A percentile compares a stretch with the other conserved stretches of the same genome.
Conservation (phyloP, 164 flowering plant species). For the Euptelea pleiosperma region DNA sequence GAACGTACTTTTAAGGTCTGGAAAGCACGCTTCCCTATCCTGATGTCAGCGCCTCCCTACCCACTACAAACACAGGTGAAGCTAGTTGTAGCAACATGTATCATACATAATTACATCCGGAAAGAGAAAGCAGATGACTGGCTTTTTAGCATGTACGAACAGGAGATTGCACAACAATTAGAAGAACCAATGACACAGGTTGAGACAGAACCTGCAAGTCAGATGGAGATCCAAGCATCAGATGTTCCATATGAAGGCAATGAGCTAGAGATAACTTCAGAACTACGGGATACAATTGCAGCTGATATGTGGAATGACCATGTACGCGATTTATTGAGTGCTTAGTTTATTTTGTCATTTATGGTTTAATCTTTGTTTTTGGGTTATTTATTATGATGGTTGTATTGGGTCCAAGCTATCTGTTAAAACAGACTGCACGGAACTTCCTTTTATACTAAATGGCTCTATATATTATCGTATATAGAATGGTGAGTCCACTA, state of each 20-base stretch:
- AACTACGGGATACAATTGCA: conserved; percentile 43
- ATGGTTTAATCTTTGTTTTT: no score
- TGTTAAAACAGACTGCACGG: no score
- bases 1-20: conserved; percentile 40
- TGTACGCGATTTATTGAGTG: conserved; percentile 29
- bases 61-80: conserved; percentile 66
- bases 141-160: conserved; percentile 40
- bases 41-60: conserved; percentile 53
- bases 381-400: no score
- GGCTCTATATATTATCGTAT: no score
- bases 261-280: conserved; percentile 32
- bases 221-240: conserved; percentile 19
- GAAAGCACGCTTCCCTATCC: conserved; percentile 57
- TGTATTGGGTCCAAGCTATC: no score
- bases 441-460: no score
- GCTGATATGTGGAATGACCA: conserved; percentile 51
- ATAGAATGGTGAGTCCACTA: no score
- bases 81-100: conserved; percentile 59
- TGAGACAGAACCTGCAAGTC: conserved; percentile 29
- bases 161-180: conserved; percentile 10
- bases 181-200: conserved; percentile 26
- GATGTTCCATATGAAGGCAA: conserved; percentile 27
- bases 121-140: conserved; percentile 47
- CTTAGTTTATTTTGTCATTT: no score
- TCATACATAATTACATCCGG: conserved; percentile 54